Conservation (phyloP, 2,329 filamentous ascomycete species). For the Fusarium staphyleae region DNA sequence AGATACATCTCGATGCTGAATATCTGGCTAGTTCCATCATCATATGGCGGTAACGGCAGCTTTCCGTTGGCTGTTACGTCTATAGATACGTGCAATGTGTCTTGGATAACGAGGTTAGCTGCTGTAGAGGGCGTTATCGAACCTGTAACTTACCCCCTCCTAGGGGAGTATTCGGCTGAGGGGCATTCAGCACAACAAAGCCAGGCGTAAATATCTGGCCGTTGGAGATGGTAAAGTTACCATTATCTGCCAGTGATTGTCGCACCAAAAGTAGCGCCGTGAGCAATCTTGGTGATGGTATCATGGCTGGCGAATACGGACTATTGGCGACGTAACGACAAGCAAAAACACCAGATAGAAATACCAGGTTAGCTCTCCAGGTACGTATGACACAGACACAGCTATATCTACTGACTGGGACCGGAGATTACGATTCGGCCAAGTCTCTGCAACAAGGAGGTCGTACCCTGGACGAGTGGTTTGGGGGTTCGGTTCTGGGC, state of each 20-base stretch:
- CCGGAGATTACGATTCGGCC: constrained; percentile 21
- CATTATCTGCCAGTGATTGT: constrained; percentile 43
- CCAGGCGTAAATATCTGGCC: constrained; percentile 76
- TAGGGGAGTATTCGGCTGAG: constrained; percentile 68
- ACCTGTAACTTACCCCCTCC: constrained; percentile 65
- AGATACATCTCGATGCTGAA: constrained; percentile 72
- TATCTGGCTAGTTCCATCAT: constrained; percentile 57
- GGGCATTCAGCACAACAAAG: constrained; percentile 70
- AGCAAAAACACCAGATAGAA: neutral
- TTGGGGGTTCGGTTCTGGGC: constrained; percentile 9
- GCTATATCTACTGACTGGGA: constrained; percentile 24
- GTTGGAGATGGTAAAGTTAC: constrained; percentile 65
- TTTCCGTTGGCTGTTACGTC: constrained; percentile 72
- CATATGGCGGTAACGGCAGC: constrained; percentile 64
- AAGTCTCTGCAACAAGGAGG: constrained; percentile 8
- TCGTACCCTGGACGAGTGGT: constrained; percentile 22
- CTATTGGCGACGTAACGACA: neutral
- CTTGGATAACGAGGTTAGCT: constrained; percentile 42
- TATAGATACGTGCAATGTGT: constrained; percentile 68
- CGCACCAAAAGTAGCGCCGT: constrained; percentile 35
- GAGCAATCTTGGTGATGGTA: constrained; percentile 13
- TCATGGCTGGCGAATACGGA: constrained; percentile 7
- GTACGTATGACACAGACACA: constrained; percentile 1
- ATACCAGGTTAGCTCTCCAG: constrained; percentile 2
- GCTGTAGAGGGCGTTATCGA: no score